These are phyloP conservation scores for Closterium sp. DNA, from an alignment of 139 green algal genomes.

Conservation along the genomic window DNA sequence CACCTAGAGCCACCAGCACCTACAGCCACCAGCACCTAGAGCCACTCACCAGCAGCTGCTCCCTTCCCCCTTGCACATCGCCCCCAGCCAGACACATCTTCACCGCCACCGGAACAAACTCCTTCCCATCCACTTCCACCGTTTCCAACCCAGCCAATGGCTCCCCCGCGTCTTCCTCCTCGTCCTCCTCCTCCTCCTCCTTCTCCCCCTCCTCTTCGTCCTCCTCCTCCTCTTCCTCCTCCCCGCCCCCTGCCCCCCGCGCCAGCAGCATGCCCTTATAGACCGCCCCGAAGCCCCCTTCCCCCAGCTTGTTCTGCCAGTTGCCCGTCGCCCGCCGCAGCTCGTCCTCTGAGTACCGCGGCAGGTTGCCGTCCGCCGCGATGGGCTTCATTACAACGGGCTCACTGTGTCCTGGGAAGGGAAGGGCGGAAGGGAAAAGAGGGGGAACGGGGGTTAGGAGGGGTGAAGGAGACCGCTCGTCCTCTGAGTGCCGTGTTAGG, in stretches of 20 bases:
- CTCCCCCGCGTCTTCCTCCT: not conserved
- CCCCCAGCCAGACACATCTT: not conserved
- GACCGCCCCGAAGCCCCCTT: not conserved
- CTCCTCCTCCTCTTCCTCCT: not conserved
- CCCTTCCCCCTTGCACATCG: not conserved
- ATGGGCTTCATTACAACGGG: not conserved
- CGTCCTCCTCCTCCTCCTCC: not conserved
- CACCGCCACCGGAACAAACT: not conserved
- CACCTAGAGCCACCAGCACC: no score
- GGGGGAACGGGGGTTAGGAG: not conserved
- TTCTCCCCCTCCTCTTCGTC: not conserved
- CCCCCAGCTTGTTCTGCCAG: not conserved
- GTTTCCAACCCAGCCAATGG: not conserved
- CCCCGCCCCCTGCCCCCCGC: no score
- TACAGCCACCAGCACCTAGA: no score
- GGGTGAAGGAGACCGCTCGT: not conserved
- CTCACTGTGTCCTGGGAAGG: not conserved
- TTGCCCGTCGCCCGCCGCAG: slow-evolving; percentile 4
- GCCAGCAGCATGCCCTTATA: not conserved
- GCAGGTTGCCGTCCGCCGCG: not conserved
- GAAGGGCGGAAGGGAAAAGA: not conserved
- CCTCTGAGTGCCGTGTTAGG: not conserved
- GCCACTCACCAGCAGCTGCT: not conserved
- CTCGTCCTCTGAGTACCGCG: not conserved
- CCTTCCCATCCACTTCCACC: not conserved